Evolutionary conservation across 345 rosid species (phyloP).

Genomic region (Gossypium longicalyx): DNA sequence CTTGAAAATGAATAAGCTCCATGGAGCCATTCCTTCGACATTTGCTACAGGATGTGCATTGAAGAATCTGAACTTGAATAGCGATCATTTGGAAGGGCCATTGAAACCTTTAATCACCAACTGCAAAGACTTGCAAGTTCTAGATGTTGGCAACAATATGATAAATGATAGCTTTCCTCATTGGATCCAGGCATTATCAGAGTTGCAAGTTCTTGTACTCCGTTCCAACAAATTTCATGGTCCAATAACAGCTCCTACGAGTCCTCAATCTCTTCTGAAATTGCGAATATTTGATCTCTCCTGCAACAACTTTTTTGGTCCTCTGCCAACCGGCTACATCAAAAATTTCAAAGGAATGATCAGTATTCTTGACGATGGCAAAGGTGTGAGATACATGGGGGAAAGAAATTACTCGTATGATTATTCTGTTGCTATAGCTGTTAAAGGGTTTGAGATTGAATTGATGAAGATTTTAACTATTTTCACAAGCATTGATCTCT

Average conservation of each 20-base stretch:
- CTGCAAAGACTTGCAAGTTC: not conserved
- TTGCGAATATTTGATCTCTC: too few relatives aligned
- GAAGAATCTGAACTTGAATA: constrained; percentile 5
- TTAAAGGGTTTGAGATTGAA: not conserved
- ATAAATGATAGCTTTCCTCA: constrained; percentile 14
- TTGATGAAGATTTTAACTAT: constrained; percentile 17
- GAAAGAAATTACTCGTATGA: too few relatives aligned
- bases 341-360: too few relatives aligned
- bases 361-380: too few relatives aligned
- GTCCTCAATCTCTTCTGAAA: too few relatives aligned
- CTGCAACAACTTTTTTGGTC: constrained; percentile 25
- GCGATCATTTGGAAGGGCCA: constrained; percentile 15
- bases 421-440: too few relatives aligned
- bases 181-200: constrained; percentile 8
- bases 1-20: constrained; percentile 18
- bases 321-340: constrained; percentile 5
- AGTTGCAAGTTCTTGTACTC: not conserved
- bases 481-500: constrained; percentile 20
- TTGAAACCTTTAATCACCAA: not conserved
- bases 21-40: constrained; percentile 11
- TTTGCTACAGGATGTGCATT: not conserved
- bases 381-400: too few relatives aligned
- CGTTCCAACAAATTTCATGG: constrained; percentile 4
- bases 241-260: too few relatives aligned
- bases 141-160: constrained; percentile 14